phyloP scores from a whole-genome alignment of 2,329 filamentous ascomycete species.

The Pseudogymnoascus sp. region DNA sequence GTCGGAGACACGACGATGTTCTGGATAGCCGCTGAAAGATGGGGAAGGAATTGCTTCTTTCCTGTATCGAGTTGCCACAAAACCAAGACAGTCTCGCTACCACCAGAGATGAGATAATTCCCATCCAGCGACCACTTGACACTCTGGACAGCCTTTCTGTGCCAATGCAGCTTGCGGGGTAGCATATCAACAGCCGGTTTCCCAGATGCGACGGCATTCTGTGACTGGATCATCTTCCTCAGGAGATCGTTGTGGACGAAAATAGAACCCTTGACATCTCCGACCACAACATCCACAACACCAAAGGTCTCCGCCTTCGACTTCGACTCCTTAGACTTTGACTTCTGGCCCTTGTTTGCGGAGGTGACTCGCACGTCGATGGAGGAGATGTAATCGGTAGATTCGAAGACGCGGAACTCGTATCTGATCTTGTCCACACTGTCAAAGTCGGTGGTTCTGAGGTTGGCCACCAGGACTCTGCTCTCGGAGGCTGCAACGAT shows the following conservation, averaged over 20 bases:
- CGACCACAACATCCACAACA: conserved; percentile 68
- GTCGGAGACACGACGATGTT: conserved; percentile 73
- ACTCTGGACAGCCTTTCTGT: conserved; percentile 72
- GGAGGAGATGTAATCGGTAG: conserved; percentile 57
- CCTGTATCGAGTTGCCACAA: conserved; percentile 90
- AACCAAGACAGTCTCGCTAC: conserved; percentile 79
- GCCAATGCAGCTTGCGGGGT: conserved; percentile 77
- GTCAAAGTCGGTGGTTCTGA: conserved; percentile 28
- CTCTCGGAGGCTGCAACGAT: conserved; percentile 49
- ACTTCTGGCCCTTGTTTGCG: conserved; percentile 21
- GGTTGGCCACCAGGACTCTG: conserved; percentile 54
- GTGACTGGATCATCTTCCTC: conserved; percentile 44
- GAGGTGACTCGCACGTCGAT: conserved; percentile 51
- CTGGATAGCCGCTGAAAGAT: conserved; percentile 78
- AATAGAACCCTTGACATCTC: conserved; percentile 69
- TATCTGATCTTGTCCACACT: conserved; percentile 41
- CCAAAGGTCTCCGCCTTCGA: conserved; percentile 27
- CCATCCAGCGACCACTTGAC: conserved; percentile 92
- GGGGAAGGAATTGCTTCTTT: conserved; percentile 76
- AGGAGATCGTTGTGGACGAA: conserved; percentile 75
- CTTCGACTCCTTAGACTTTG: conserved; percentile 22
- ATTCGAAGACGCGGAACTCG: conserved; percentile 52
- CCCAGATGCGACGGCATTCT: conserved; percentile 21
- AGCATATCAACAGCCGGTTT: conserved; percentile 29
- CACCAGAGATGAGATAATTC: conserved; percentile 94